Evolutionary conservation across 176 grass and related monocot species (phyloP).

Genomic region (Alloteropsis semialata): DNA sequence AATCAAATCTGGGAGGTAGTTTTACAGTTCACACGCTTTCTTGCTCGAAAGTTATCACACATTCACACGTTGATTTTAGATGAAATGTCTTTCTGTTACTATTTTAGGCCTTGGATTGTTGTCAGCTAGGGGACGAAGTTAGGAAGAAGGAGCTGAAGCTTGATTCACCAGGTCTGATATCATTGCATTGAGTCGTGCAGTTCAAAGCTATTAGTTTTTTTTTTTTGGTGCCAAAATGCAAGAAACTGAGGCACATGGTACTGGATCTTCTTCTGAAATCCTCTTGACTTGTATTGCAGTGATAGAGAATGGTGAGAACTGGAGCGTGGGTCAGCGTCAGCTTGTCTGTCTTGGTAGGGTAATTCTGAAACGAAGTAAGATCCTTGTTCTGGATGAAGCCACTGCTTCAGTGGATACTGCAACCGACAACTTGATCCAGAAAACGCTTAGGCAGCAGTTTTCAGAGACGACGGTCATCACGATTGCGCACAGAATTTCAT

Average conservation of each 20-base stretch:
- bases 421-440: conserved; percentile 78
- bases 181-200: not conserved
- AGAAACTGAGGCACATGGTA: not conserved
- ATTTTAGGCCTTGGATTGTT: conserved; percentile 67
- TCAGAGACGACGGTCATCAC: conserved; percentile 63
- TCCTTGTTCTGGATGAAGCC: conserved; percentile 76
- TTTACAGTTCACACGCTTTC: not conserved
- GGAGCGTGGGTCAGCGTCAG: conserved; percentile 81
- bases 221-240: not conserved
- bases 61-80: not conserved
- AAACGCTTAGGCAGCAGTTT: conserved; percentile 63
- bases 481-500: conserved; percentile 71
- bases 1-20: conserved; percentile 85
- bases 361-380: conserved; percentile 74
- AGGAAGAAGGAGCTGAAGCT: conserved; percentile 76
- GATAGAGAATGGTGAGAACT: conserved; percentile 86
- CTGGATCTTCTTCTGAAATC: not conserved
- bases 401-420: conserved; percentile 73
- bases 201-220: not conserved
- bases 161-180: conserved; percentile 53
- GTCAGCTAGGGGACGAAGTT: conserved; percentile 73
- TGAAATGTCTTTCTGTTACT: not conserved
- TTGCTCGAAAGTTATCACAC: not conserved
- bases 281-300: conserved; percentile 42
- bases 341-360: conserved; percentile 62